A percentile compares a stretch with the other conserved stretches of the same genome.
These are phyloP conservation scores for Puccinia sorghi DNA, from an alignment of 1,284 basidiomycete species.

Conservation along the genomic window DNA sequence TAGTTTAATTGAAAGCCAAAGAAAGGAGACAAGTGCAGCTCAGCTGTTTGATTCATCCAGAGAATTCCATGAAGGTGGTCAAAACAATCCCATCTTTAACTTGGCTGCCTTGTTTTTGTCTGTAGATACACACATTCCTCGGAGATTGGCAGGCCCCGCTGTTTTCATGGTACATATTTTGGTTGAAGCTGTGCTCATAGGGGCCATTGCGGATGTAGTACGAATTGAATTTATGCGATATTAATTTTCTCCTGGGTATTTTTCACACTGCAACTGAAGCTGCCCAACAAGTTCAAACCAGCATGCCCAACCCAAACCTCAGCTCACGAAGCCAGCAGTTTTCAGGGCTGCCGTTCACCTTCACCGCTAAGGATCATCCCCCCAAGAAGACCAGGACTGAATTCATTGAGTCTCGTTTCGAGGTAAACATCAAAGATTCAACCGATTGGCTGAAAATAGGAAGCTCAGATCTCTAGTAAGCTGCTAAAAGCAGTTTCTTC, in stretches of 20 bases:
- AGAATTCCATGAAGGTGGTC: no score
- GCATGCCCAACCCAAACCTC: constrained; percentile 8
- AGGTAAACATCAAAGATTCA: constrained; percentile 9
- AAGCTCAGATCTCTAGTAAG: not conserved
- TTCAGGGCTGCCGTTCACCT: not conserved
- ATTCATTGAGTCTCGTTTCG: constrained; percentile 38
- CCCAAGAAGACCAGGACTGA: constrained; percentile 26
- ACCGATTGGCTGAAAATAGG: not conserved
- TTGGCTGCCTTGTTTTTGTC: no score
- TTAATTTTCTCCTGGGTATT: not conserved
- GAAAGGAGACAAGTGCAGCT: no score
- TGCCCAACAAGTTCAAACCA: not conserved
- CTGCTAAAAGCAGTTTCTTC: no score
- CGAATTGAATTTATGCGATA: not conserved
- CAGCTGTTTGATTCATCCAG: no score
- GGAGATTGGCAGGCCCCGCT: no score
- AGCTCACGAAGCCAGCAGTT: constrained; percentile 24
- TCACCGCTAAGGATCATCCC: not conserved
- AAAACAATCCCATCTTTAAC: no score
- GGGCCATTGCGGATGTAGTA: no score
- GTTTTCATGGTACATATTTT: no score
- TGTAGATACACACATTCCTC: no score
- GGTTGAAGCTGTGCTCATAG: no score
- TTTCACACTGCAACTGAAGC: not conserved
- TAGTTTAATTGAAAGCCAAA: no score